These are phyloP conservation scores for Cylindrotheca closterium DNA, from an alignment of 108 stramenopile species.

Conservation along the genomic window DNA sequence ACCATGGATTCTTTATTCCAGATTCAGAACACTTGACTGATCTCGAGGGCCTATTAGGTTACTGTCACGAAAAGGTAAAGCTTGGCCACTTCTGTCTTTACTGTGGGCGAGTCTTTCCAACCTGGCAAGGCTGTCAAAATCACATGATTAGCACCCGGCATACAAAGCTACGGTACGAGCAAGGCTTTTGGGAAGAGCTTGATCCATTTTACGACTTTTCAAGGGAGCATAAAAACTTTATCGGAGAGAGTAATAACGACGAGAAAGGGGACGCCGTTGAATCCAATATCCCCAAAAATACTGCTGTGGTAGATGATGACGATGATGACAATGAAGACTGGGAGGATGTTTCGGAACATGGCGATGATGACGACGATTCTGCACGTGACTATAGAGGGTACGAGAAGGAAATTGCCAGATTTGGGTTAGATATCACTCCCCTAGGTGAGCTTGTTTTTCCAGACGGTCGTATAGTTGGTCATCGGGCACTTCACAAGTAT, in stretches of 20 bases:
- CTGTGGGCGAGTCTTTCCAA: conserved; percentile 83
- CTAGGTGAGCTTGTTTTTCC: conserved; percentile 87
- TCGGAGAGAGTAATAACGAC: conserved; percentile 6
- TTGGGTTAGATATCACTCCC: conserved; percentile 86
- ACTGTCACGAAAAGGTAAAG: conserved; percentile 94
- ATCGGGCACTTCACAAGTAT: conserved; percentile 74
- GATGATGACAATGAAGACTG: conserved; percentile 65
- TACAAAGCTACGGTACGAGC: conserved; percentile 90
- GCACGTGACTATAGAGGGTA: conserved; percentile 55
- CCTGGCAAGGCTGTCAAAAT: conserved; percentile 70
- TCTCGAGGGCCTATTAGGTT: conserved; percentile 79
- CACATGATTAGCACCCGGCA: conserved; percentile 87
- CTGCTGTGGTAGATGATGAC: conserved; percentile 37
- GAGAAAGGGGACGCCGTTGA: conserved; percentile 3
- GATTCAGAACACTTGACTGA: conserved; percentile 89
- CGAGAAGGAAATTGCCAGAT: conserved; percentile 69
- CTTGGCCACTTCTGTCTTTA: conserved; percentile 90
- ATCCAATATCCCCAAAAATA: conserved; percentile 18
- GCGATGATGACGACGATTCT: conserved; percentile 61
- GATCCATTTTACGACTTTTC: conserved; percentile 94
- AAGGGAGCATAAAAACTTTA: conserved; percentile 59
- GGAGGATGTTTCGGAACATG: conserved; percentile 58
- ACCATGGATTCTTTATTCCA: conserved; percentile 92
- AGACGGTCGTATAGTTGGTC: conserved; percentile 85
- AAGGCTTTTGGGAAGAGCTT: conserved; percentile 91